Conservation (phyloP, 2,329 filamentous ascomycete genomes). For the Trichoderma afroharzianum region DNA sequence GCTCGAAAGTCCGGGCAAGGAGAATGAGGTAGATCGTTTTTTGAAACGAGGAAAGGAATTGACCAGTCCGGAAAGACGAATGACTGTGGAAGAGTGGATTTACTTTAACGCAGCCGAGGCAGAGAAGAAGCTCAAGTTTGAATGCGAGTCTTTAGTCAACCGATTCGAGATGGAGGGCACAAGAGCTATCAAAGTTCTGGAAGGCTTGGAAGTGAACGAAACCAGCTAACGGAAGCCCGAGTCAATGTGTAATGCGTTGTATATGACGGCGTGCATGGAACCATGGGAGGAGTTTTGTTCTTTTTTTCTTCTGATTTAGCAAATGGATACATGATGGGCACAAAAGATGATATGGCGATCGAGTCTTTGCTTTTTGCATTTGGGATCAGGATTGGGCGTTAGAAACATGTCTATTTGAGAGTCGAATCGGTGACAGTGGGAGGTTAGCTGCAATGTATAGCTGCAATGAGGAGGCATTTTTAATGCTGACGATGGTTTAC, state of each 20-base stretch:
- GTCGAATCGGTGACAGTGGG: background rate
- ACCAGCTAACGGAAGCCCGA: background rate
- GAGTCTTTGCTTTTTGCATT: background rate
- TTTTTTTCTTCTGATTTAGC: background rate
- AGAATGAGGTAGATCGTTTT: constrained; percentile 49
- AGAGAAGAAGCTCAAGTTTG: constrained; percentile 71
- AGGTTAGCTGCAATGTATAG: background rate
- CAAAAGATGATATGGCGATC: background rate
- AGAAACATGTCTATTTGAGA: background rate
- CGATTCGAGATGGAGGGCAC: constrained; percentile 80
- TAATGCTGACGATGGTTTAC: background rate
- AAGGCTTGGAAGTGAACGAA: constrained; percentile 62
- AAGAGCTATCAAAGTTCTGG: constrained; percentile 71
- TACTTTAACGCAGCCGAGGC: constrained; percentile 73
- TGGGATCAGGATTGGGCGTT: background rate
- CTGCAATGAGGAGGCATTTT: background rate
- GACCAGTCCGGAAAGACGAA: constrained; percentile 72
- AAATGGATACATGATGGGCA: constrained; percentile 8
- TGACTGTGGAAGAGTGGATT: constrained; percentile 96
- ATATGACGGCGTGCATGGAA: constrained; percentile 3
- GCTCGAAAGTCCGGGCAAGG: constrained; percentile 43
- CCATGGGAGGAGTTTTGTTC: background rate
- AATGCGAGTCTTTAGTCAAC: constrained; percentile 80
- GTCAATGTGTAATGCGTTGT: constrained; percentile 9
- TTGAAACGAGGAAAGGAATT: constrained; percentile 58